Evolutionary conservation across 352 stramenopile genomes (phyloP).

Genomic region (Pythium coloratum): DNA sequence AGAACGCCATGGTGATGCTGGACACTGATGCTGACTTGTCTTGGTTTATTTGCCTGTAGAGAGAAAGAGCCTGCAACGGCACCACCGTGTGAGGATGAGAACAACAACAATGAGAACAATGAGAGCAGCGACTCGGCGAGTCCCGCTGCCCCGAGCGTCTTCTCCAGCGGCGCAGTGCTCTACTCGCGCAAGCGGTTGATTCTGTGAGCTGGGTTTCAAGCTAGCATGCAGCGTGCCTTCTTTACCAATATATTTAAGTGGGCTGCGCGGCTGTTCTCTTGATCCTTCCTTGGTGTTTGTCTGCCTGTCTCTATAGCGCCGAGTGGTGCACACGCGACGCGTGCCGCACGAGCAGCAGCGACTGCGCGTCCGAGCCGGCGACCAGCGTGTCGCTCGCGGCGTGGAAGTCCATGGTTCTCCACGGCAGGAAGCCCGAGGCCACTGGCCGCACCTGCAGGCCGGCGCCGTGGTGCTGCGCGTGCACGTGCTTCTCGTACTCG

Average conservation of each 20-base stretch:
- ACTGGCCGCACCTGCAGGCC: slow-evolving; percentile 46
- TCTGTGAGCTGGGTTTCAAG: not conserved
- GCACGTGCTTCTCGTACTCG: slow-evolving; percentile 52
- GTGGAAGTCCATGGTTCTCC: slow-evolving; percentile 69
- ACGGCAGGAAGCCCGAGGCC: slow-evolving; percentile 45
- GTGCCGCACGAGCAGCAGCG: slow-evolving; percentile 63
- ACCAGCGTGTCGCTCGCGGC: slow-evolving; percentile 73
- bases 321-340: slow-evolving; percentile 41
- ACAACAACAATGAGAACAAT: not conserved
- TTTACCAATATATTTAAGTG: slow-evolving; percentile 24
- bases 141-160: not conserved
- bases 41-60: slow-evolving; percentile 5
- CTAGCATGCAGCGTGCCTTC: slow-evolving; percentile 3
- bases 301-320: slow-evolving; percentile 13
- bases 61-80: slow-evolving; percentile 6
- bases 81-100: not conserved
- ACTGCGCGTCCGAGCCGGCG: slow-evolving; percentile 74
- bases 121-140: not conserved
- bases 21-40: not conserved
- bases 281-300: not conserved
- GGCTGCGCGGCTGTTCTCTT: slow-evolving; percentile 2
- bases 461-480: slow-evolving; percentile 21
- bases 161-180: not conserved
- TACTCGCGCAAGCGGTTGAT: slow-evolving; percentile 16
- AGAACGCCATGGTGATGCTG: not conserved